These are phyloP conservation scores for Coprinopsis marcescibilis DNA, from an alignment of 768 basidiomycete genomes.

Conservation along the genomic window DNA sequence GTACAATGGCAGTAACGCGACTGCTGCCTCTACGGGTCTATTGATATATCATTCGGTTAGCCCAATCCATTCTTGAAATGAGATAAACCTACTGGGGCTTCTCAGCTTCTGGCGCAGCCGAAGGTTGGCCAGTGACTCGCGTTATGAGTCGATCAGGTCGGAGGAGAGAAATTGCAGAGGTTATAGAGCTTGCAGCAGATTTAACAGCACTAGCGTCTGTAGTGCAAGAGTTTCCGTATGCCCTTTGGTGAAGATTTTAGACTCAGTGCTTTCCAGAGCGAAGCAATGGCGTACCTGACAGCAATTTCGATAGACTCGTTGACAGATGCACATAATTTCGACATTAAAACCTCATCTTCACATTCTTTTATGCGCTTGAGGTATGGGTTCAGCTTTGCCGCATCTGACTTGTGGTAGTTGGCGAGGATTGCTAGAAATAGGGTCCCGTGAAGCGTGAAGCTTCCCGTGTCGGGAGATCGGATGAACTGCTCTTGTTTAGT, in stretches of 20 bases:
- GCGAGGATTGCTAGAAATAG: conserved; percentile 58
- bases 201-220: not conserved
- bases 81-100: conserved; percentile 5
- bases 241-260: not conserved
- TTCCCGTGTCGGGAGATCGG: conserved; percentile 47
- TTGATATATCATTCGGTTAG: not conserved
- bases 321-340: conserved; percentile 51
- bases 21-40: conserved; percentile 59
- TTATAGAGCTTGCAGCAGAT: not conserved
- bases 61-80: not conserved
- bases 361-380: conserved; percentile 45
- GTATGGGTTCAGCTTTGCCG: conserved; percentile 63
- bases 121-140: not conserved
- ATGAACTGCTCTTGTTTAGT: conserved; percentile 38
- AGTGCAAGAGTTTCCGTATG: not conserved
- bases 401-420: conserved; percentile 71
- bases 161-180: not conserved
- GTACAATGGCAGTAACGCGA: conserved; percentile 53
- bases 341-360: conserved; percentile 45
- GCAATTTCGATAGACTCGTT: conserved; percentile 46
- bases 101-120: not conserved
- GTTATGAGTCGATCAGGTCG: conserved; percentile 2
- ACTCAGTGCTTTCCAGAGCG: not conserved
- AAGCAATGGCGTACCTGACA: conserved; percentile 37
- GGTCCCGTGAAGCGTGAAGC: conserved; percentile 53